phyloP scores from a whole-genome alignment of 202 grass and related monocot species.

The Cymbopogon flexuosus region DNA sequence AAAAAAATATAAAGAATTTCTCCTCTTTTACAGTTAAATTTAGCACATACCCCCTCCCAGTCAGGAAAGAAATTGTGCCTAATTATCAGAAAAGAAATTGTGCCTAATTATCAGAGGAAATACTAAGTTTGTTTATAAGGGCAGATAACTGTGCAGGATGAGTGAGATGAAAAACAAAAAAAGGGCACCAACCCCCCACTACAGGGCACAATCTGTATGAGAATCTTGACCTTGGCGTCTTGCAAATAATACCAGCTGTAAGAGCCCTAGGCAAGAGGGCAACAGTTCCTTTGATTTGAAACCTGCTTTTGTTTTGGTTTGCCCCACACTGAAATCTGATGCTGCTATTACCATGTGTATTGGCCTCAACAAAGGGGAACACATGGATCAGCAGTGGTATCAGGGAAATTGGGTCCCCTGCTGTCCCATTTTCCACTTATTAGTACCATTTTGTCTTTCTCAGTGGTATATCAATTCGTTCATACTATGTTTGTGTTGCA shows the following conservation, averaged over 20 bases:
- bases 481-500: neutral
- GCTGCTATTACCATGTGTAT: conserved; percentile 17
- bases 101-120: neutral
- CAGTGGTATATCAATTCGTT: neutral
- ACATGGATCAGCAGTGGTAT: conserved; percentile 24
- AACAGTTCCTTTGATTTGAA: conserved; percentile 54
- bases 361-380: conserved; percentile 12
- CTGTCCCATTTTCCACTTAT: neutral
- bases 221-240: conserved; percentile 87
- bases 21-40: neutral
- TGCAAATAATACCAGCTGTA: conserved; percentile 32
- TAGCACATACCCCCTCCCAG: neutral
- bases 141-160: neutral
- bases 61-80: neutral
- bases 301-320: conserved; percentile 7
- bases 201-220: conserved; percentile 51
- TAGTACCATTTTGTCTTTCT: neutral
- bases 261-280: conserved; percentile 43
- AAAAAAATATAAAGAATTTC: neutral
- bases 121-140: neutral
- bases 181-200: conserved; percentile 33
- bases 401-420: neutral
- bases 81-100: neutral
- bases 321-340: conserved; percentile 20
- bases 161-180: conserved; percentile 4